Evolutionary conservation across 208 protist species (phyloP).

Genomic region (Plasmodiophora brassicae): DNA sequence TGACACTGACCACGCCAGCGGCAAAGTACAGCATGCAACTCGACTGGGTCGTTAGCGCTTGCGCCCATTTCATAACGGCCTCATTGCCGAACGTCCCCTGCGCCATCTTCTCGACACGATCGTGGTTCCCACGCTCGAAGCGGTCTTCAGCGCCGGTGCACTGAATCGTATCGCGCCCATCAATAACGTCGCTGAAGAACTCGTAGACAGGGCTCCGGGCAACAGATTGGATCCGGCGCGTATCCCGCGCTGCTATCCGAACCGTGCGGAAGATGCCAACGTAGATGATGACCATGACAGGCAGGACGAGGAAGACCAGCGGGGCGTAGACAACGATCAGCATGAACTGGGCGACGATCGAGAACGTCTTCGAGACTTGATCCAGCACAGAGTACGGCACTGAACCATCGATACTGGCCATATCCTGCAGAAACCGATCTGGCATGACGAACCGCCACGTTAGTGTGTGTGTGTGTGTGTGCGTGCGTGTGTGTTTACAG

Average conservation of each 20-base stretch:
- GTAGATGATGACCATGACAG: slow-evolving; percentile 39
- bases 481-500: neutral
- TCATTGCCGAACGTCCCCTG: slow-evolving; percentile 41
- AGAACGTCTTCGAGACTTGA: neutral
- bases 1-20: slow-evolving; percentile 26
- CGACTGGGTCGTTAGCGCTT: slow-evolving; percentile 44
- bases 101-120: slow-evolving; percentile 30
- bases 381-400: slow-evolving; percentile 32
- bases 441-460: no score
- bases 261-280: slow-evolving; percentile 14
- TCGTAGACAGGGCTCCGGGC: slow-evolving; percentile 41
- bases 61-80: slow-evolving; percentile 50
- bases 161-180: slow-evolving; percentile 14
- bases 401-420: slow-evolving; percentile 38
- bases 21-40: slow-evolving; percentile 41
- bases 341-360: slow-evolving; percentile 39
- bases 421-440: slow-evolving; percentile 45
- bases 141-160: slow-evolving; percentile 24
- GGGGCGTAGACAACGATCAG: slow-evolving; percentile 43
- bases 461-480: neutral
- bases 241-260: slow-evolving; percentile 38
- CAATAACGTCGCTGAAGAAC: slow-evolving; percentile 40
- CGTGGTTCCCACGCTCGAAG: slow-evolving; percentile 34
- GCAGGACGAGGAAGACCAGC: neutral
- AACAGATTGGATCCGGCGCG: slow-evolving; percentile 35